phyloP scores from a whole-genome alignment of 768 basidiomycete genomes.

The Lentinula lateritia region DNA sequence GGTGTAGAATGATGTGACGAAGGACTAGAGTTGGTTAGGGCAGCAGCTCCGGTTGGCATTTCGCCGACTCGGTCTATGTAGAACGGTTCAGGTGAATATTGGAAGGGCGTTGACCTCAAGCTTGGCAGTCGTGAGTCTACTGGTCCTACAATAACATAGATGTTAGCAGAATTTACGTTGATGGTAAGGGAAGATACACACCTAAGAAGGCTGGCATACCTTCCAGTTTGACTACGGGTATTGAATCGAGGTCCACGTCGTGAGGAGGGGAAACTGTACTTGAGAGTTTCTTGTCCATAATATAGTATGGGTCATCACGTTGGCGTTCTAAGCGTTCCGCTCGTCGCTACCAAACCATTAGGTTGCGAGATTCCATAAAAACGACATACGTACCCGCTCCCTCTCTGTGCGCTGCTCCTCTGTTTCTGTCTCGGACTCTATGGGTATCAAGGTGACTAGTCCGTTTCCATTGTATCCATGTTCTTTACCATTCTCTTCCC shows the following conservation, averaged over 20 bases:
- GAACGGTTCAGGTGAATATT: conserved; percentile 41
- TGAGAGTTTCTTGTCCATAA: conserved; percentile 56
- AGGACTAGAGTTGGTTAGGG: conserved; percentile 7
- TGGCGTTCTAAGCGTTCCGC: conserved; percentile 71
- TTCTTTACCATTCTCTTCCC: conserved; percentile 14
- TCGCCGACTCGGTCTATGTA: conserved; percentile 77
- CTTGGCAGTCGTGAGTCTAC: conserved; percentile 35
- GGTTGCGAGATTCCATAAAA: not conserved
- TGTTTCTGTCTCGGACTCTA: conserved; percentile 37
- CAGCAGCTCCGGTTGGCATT: conserved; percentile 66
- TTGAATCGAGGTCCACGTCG: conserved; percentile 74
- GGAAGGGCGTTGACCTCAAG: conserved; percentile 34
- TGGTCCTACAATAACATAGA: conserved; percentile 16
- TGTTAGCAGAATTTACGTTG: not conserved
- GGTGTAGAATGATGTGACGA: conserved; percentile 21
- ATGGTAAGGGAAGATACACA: conserved; percentile 18
- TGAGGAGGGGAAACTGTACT: conserved; percentile 17
- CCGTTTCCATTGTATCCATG: not conserved
- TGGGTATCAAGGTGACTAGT: conserved; percentile 31
- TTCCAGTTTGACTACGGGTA: conserved; percentile 85
- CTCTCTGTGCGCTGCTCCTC: conserved; percentile 54
- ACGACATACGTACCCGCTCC: conserved; percentile 47
- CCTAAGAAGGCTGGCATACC: conserved; percentile 49
- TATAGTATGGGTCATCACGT: conserved; percentile 89
- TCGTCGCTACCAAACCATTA: conserved; percentile 45